Evolutionary conservation across 139 green algal genomes (phyloP).

Genomic region (Tetraselmis chui): DNA sequence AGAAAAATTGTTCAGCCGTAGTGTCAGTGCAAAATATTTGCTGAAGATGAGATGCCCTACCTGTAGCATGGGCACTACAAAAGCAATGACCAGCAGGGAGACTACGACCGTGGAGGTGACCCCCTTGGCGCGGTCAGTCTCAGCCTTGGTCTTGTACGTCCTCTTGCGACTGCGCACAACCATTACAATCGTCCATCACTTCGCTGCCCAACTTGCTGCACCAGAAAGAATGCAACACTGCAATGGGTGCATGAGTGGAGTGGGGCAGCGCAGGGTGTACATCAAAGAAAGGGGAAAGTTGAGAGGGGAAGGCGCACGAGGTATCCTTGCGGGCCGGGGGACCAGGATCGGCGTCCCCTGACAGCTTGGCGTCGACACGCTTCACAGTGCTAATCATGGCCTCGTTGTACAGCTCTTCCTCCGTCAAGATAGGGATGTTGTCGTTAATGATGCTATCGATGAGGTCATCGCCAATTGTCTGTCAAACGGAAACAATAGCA

Average conservation of each 20-base stretch:
- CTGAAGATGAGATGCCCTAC: no score
- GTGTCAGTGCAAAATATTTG: no score
- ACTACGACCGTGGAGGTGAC: conserved; percentile 79
- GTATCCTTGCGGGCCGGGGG: conserved; percentile 39
- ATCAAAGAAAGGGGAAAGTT: no score
- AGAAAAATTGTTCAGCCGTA: no score
- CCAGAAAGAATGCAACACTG: no score
- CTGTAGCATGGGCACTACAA: conserved; percentile 94
- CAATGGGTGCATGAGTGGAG: no score
- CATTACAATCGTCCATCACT: not conserved
- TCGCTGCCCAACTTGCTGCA: not conserved
- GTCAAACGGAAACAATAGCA: no score
- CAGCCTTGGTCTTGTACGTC: conserved; percentile 85
- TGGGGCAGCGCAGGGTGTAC: no score
- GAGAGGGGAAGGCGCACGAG: not conserved
- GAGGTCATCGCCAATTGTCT: conserved; percentile 84
- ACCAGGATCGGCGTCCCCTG: conserved; percentile 53
- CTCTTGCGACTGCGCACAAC: conserved; percentile 30
- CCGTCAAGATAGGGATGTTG: conserved; percentile 92
- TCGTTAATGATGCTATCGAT: conserved; percentile 82
- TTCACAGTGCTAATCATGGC: conserved; percentile 63
- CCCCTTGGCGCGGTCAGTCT: conserved; percentile 71
- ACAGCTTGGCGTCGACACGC: conserved; percentile 75
- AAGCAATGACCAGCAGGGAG: conserved; percentile 85
- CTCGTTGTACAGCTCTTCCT: conserved; percentile 92